Evolutionary conservation across 176 grass and related monocot genomes (phyloP).

Genomic region (Chrysopogon serrulatus): DNA sequence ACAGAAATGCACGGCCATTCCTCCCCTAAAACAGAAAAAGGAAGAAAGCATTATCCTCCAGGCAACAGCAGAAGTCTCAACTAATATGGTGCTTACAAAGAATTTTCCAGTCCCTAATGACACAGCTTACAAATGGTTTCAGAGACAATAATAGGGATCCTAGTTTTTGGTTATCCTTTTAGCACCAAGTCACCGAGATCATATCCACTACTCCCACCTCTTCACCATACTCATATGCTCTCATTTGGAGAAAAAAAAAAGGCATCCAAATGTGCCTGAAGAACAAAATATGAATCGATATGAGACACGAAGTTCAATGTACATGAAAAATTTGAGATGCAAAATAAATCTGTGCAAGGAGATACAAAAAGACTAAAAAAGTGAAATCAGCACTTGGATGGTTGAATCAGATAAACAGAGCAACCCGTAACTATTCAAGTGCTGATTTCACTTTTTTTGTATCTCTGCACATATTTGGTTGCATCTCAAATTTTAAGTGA

Average conservation of each 20-base stretch:
- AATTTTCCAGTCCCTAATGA: neutral
- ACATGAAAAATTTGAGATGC: neutral
- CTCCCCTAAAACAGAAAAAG: conserved; percentile 38
- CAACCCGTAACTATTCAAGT: neutral
- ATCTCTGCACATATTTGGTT: too few relatives aligned
- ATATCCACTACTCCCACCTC: neutral
- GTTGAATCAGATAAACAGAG: neutral
- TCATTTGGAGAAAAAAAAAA: neutral
- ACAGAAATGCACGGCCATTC: conserved; percentile 65
- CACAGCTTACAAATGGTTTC: neutral
- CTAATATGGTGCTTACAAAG: too few relatives aligned
- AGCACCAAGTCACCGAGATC: neutral
- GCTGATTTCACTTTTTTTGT: neutral
- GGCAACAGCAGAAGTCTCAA: neutral
- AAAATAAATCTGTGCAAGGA: neutral
- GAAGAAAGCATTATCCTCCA: neutral
- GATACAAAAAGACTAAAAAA: neutral
- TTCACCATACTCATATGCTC: neutral
- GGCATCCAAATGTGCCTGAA: neutral
- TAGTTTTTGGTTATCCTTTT: neutral
- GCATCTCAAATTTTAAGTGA: too few relatives aligned
- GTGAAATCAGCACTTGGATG: neutral
- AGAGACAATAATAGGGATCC: neutral
- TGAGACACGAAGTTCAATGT: neutral
- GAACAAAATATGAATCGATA: neutral